Evolutionary conservation across 768 basidiomycete genomes (phyloP).

Genomic region (Trametes meyenii): DNA sequence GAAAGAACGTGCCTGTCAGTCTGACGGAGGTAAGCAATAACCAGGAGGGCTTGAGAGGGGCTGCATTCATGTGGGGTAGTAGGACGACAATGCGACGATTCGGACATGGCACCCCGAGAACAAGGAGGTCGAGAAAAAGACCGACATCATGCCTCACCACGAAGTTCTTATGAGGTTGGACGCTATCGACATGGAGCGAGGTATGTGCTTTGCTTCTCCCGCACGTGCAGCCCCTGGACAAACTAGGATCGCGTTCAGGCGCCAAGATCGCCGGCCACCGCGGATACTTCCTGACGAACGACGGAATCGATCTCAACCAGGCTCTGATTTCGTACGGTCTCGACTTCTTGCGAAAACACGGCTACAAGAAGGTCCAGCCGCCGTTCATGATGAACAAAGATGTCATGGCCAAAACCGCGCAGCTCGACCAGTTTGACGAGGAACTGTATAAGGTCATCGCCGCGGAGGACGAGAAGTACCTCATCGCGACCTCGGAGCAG

Average conservation of each 20-base stretch:
- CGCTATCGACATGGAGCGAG: constrained; percentile 96
- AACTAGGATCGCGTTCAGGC: constrained; percentile 45
- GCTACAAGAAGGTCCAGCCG: constrained; percentile 93
- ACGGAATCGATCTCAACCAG: constrained; percentile 97
- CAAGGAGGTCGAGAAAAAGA: constrained; percentile 69
- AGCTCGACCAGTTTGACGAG: constrained; percentile 98
- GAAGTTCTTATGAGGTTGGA: constrained; percentile 93
- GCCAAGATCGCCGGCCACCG: constrained; percentile 94
- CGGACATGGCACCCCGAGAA: constrained; percentile 86
- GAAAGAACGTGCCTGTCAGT: constrained; percentile 82
- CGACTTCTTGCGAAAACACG: constrained; percentile 81
- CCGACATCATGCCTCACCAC: constrained; percentile 92
- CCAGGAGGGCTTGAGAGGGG: no score
- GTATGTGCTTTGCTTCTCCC: constrained; percentile 42
- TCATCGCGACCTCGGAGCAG: constrained; percentile 98
- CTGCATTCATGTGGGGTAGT: neutral
- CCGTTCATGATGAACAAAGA: constrained; percentile 99
- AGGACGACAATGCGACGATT: constrained; percentile 90
- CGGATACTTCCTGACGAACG: constrained; percentile 94
- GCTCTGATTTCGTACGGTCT: constrained; percentile 94
- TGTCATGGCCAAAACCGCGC: constrained; percentile 96
- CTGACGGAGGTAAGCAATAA: constrained; percentile 71
- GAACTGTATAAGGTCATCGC: constrained; percentile 96
- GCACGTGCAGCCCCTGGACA: neutral
- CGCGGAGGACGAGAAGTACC: constrained; percentile 94